Evolutionary conservation across 2,329 filamentous ascomycete genomes (phyloP).

Genomic region (Epicoccum sorghinum): DNA sequence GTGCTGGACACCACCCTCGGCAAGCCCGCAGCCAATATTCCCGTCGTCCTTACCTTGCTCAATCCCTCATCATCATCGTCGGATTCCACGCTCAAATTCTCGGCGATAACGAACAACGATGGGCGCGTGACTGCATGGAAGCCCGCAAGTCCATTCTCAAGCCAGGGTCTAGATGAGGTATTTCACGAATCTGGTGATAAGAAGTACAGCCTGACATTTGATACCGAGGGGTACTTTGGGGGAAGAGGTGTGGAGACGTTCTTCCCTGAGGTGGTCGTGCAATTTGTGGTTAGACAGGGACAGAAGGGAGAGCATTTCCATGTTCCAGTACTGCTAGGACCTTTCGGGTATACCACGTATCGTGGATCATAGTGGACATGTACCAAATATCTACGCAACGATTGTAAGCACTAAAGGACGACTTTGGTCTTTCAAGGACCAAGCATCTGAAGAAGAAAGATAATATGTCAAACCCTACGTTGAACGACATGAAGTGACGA

Average conservation of each 20-base stretch:
- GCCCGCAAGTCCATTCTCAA: conserved; percentile 53
- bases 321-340: conserved; percentile 77
- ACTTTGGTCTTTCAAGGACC: too few species aligned
- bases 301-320: conserved; percentile 71
- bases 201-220: conserved; percentile 73
- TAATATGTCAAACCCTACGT: too few species aligned
- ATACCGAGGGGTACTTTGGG: conserved; percentile 74
- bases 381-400: too few species aligned
- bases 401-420: too few species aligned
- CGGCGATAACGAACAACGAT: conserved; percentile 74
- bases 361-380: conserved; percentile 56
- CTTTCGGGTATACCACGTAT: conserved; percentile 84
- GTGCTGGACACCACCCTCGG: conserved; percentile 82
- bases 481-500: too few species aligned
- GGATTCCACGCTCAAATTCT: conserved; percentile 60
- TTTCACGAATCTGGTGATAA: conserved; percentile 52
- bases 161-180: conserved; percentile 47
- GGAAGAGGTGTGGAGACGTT: conserved; percentile 60
- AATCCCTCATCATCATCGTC: conserved; percentile 47
- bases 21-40: conserved; percentile 69
- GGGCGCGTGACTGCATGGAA: conserved; percentile 75
- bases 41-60: conserved; percentile 66
- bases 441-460: too few species aligned
- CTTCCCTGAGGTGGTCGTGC: conserved; percentile 63
- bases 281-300: conserved; percentile 56